phyloP scores from a whole-genome alignment of 2,329 filamentous ascomycete genomes.

The Pseudocercospora pini-densiflorae region DNA sequence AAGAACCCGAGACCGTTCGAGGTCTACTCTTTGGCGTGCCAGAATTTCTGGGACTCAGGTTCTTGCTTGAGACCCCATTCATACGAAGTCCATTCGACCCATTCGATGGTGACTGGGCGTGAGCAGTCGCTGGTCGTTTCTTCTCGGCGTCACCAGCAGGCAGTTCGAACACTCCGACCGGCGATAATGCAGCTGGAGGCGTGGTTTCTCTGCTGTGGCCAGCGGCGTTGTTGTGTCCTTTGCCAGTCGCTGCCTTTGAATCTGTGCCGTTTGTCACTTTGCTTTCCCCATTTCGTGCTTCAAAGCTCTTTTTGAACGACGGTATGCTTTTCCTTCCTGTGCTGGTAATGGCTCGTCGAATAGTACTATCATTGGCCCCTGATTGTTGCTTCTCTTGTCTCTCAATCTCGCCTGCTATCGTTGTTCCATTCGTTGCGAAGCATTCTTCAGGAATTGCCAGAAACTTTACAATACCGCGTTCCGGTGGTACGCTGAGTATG shows the following conservation, averaged over 20 bases:
- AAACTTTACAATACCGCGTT: slow-evolving; percentile 76
- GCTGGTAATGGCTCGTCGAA: slow-evolving; percentile 46
- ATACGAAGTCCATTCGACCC: slow-evolving; percentile 38
- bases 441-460: slow-evolving; percentile 71
- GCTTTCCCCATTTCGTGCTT: slow-evolving; percentile 18
- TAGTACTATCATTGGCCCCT: slow-evolving; percentile 45
- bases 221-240: not conserved
- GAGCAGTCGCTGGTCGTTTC: slow-evolving; percentile 32
- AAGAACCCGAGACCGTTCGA: slow-evolving; percentile 32
- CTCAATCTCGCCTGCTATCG: slow-evolving; percentile 70
- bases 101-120: slow-evolving; percentile 25
- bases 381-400: slow-evolving; percentile 55
- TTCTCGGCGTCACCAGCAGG: slow-evolving; percentile 27
- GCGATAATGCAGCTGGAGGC: slow-evolving; percentile 10
- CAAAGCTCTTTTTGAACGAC: slow-evolving; percentile 31
- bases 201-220: not conserved
- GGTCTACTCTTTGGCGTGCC: slow-evolving; percentile 31
- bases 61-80: slow-evolving; percentile 35
- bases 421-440: slow-evolving; percentile 72
- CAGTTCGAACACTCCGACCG: slow-evolving; percentile 34
- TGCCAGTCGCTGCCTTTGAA: not conserved
- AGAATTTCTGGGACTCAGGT: slow-evolving; percentile 8
- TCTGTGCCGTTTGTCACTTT: not conserved
- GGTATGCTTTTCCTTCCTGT: slow-evolving; percentile 35
- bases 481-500: slow-evolving; percentile 66